A percentile compares a stretch with the other conserved stretches of the same genome.
Conservation (phyloP, 1,284 basidiomycete genomes). For the Cystobasidium sp. region DNA sequence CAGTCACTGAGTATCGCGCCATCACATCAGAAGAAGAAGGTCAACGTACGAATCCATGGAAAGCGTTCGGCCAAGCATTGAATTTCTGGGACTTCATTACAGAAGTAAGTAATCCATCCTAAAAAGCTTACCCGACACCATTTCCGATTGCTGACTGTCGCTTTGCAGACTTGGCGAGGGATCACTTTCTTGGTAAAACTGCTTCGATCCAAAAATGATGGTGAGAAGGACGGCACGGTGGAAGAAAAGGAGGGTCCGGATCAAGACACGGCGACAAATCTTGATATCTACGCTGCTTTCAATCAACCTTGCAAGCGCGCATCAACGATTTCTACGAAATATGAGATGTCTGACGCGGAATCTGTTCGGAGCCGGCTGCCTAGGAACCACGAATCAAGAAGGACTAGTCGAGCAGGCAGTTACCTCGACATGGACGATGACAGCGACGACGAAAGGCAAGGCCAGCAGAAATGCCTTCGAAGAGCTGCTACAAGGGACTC, state of each 20-base stretch:
- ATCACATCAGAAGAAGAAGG: constrained; percentile 48
- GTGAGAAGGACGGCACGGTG: background rate
- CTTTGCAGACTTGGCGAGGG: constrained; percentile 5
- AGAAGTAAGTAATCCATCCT: constrained; percentile 64
- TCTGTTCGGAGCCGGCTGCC: background rate
- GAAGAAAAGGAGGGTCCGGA: constrained; percentile 56
- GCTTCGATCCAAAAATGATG: background rate
- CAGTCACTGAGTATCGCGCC: constrained; percentile 66
- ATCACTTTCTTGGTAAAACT: background rate
- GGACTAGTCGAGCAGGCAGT: background rate
- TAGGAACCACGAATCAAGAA: background rate
- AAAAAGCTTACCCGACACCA: constrained; percentile 6
- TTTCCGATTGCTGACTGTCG: constrained; percentile 55
- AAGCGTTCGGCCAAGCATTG: constrained; percentile 73
- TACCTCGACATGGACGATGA: background rate
- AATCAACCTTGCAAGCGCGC: background rate
- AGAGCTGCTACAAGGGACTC: too few species aligned
- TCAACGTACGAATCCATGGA: constrained; percentile 49
- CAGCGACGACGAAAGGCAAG: too few species aligned
- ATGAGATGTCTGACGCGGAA: background rate
- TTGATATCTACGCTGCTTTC: constrained; percentile 11
- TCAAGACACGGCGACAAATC: constrained; percentile 1
- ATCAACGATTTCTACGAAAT: constrained; percentile 3
- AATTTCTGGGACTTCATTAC: constrained; percentile 71
- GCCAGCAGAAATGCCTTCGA: too few species aligned